Percentiles rank a stretch among this genome's conserved stretches.
These are phyloP conservation scores for Torrubiellomyces zombiae DNA, from an alignment of 2,329 filamentous ascomycete species.

Conservation along the genomic window DNA sequence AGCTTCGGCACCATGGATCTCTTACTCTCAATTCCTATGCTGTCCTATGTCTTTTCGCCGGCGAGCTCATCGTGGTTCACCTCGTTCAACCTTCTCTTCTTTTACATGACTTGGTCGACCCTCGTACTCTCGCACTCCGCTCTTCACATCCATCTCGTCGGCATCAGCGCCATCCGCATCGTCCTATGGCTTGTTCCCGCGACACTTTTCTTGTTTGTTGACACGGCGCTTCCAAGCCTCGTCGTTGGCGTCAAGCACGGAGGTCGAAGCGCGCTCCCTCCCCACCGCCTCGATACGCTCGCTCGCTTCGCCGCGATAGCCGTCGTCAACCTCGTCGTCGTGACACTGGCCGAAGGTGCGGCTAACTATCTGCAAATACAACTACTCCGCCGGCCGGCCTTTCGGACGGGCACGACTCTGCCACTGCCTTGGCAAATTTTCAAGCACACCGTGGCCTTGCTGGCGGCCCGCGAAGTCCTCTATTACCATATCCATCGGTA, in stretches of 20 bases:
- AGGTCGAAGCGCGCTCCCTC: conserved; percentile 32
- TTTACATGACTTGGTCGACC: conserved; percentile 80
- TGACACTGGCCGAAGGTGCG: conserved; percentile 25
- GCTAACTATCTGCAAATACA: conserved; percentile 20
- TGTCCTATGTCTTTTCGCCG: conserved; percentile 49
- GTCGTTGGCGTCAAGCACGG: conserved; percentile 53
- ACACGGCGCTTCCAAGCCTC: conserved; percentile 51
- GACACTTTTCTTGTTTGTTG: conserved; percentile 54
- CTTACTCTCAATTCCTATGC: conserved; percentile 54
- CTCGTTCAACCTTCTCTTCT: conserved; percentile 71
- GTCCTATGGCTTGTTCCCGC: conserved; percentile 61
- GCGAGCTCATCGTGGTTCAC: conserved; percentile 54
- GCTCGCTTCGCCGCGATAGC: conserved; percentile 22
- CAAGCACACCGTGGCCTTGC: conserved; percentile 28
- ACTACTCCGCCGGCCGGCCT: conserved; percentile 22
- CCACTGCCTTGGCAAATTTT: conserved; percentile 36
- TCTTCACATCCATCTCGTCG: conserved; percentile 58
- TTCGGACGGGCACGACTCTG: conserved; percentile 29
- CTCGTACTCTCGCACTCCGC: conserved; percentile 63
- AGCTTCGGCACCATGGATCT: conserved; percentile 34
- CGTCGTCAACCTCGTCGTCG: conserved; percentile 26
- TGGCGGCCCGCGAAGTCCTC: conserved; percentile 36
- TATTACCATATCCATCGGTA: conserved; percentile 62
- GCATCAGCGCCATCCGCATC: conserved; percentile 48
- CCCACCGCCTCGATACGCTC: conserved; percentile 20